Percentiles rank a stretch among this genome's conserved stretches.
phyloP scores from a whole-genome alignment of 2,329 filamentous ascomycete species.

The Colletotrichum agaves region DNA sequence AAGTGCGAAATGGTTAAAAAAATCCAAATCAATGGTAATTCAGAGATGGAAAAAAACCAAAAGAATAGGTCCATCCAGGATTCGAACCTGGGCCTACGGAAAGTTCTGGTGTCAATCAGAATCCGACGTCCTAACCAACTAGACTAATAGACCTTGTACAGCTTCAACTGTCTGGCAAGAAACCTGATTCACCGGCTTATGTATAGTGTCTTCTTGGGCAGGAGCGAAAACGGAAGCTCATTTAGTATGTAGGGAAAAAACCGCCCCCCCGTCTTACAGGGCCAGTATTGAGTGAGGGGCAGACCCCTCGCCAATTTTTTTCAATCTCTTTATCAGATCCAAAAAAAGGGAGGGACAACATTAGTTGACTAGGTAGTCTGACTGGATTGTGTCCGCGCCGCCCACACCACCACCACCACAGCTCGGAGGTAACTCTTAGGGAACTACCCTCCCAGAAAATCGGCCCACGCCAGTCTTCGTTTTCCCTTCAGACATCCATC shows the following conservation, averaged over 20 bases:
- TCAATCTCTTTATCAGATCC: slow-evolving; percentile 33
- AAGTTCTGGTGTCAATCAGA: slow-evolving; percentile 14
- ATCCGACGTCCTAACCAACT: slow-evolving; percentile 39
- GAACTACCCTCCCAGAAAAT: background rate
- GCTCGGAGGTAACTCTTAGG: slow-evolving; percentile 31
- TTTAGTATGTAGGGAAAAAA: too few relatives aligned
- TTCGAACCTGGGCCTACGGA: slow-evolving; percentile 38
- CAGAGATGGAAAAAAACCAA: rapidly evolving
- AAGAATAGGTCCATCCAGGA: slow-evolving; percentile 35
- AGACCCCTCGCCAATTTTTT: slow-evolving; percentile 37
- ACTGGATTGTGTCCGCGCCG: background rate
- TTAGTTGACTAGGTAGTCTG: slow-evolving; percentile 4
- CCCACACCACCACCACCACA: slow-evolving; percentile 19
- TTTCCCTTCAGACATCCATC: background rate
- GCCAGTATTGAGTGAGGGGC: slow-evolving; percentile 25
- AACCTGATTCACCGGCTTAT: rapidly evolving
- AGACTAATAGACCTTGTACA: slow-evolving; percentile 31
- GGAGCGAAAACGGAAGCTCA: background rate
- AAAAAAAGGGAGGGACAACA: background rate
- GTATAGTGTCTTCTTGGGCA: background rate
- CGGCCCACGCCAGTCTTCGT: slow-evolving; percentile 16
- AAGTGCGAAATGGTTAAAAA: background rate
- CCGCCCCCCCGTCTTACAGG: slow-evolving; percentile 1
- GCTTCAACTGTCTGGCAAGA: rapidly evolving
- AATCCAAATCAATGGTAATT: background rate